Conservation (phyloP, 768 basidiomycete species). For the Plicaturopsis crispa region DNA sequence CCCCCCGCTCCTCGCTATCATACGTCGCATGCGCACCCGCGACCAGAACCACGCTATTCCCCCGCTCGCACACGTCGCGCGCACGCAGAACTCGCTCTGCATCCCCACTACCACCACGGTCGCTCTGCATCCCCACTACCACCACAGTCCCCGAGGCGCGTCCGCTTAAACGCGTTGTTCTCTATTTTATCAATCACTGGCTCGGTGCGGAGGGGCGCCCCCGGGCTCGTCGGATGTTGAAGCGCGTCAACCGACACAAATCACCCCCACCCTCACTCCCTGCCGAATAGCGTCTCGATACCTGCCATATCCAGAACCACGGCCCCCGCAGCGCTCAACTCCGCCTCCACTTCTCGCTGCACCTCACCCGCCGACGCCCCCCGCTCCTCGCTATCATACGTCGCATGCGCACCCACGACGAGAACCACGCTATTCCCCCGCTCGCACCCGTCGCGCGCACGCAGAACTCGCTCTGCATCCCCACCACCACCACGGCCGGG, state of each 20-base stretch:
- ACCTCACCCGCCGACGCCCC: conserved; percentile 44
- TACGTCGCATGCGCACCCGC: conserved; percentile 60
- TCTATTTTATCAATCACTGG: conserved; percentile 56
- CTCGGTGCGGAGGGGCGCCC: conserved; percentile 44
- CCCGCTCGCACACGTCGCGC: conserved; percentile 52
- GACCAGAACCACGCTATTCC: conserved; percentile 60
- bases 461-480: conserved; percentile 63
- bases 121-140: no score
- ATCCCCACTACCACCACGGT: conserved; percentile 62
- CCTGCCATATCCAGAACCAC: conserved; percentile 60
- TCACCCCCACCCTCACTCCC: no score
- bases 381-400: conserved; percentile 58
- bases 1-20: conserved; percentile 55
- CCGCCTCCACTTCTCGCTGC: conserved; percentile 53
- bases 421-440: conserved; percentile 62
- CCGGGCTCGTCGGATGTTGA: no score
- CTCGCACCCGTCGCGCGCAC: conserved; percentile 48
- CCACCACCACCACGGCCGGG: conserved; percentile 47
- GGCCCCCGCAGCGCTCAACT: conserved; percentile 67
- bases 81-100: conserved; percentile 58
- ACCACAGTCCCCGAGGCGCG: conserved; percentile 36
- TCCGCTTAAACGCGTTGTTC: conserved; percentile 65
- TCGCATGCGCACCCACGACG: conserved; percentile 59
- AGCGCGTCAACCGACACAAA: no score
- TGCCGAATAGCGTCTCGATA: no score